These are phyloP conservation scores for Moelleriella libera DNA, from an alignment of 2,329 filamentous ascomycete species.

Conservation along the genomic window DNA sequence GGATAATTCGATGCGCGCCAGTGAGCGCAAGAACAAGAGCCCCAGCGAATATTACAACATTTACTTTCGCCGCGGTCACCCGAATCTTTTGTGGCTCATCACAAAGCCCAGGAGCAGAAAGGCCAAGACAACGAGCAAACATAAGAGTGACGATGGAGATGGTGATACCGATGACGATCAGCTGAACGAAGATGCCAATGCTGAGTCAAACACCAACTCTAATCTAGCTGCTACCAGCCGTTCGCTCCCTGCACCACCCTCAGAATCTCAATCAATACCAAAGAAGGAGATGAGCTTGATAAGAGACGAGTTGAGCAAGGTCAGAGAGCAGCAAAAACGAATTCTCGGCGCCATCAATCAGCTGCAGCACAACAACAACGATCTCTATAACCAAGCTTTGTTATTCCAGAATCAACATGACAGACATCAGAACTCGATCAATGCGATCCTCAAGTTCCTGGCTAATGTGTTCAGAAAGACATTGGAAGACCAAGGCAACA, in stretches of 20 bases:
- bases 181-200: slow-evolving; percentile 37
- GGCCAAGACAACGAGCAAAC: slow-evolving; percentile 40
- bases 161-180: slow-evolving; percentile 49
- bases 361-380: slow-evolving; percentile 72
- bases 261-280: slow-evolving; percentile 34
- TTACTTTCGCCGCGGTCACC: slow-evolving; percentile 86
- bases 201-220: slow-evolving; percentile 8
- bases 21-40: slow-evolving; percentile 92
- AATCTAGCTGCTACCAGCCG: slow-evolving; percentile 9
- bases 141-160: slow-evolving; percentile 12
- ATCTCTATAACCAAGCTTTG: slow-evolving; percentile 75
- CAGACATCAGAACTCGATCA: slow-evolving; percentile 96
- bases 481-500: slow-evolving; percentile 57
- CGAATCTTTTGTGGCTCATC: slow-evolving; percentile 88
- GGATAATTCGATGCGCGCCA: slow-evolving; percentile 95
- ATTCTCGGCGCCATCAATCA: slow-evolving; percentile 74
- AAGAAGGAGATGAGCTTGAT: slow-evolving; percentile 66
- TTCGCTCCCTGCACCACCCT: slow-evolving; percentile 21
- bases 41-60: slow-evolving; percentile 97
- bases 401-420: slow-evolving; percentile 86
- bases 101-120: slow-evolving; percentile 83
- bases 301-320: slow-evolving; percentile 63
- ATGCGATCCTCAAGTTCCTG: slow-evolving; percentile 93
- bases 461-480: slow-evolving; percentile 94
- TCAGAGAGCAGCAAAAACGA: slow-evolving; percentile 74